Percentiles rank a stretch among this genome's conserved stretches.
phyloP scores from a whole-genome alignment of 345 rosid genomes.

The Sisymbrium irio region DNA sequence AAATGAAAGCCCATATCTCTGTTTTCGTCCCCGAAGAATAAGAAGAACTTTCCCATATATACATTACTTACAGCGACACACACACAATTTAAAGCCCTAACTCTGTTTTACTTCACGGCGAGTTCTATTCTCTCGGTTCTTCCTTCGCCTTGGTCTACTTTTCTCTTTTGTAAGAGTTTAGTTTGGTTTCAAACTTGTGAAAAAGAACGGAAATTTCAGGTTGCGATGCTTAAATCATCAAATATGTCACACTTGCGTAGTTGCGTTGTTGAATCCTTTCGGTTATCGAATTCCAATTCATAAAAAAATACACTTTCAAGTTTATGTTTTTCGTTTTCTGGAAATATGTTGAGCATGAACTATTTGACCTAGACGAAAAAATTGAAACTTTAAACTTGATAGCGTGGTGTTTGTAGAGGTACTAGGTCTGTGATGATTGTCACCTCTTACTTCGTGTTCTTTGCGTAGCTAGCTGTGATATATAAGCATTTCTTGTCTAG shows the following conservation, averaged over 20 bases:
- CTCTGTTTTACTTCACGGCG: not conserved
- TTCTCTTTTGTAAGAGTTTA: not conserved
- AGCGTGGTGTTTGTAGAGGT: not conserved
- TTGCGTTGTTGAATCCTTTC: not conserved
- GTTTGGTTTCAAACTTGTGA: not conserved
- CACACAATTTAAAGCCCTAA: slow-evolving; percentile 18
- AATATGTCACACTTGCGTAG: not conserved
- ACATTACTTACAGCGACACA: not conserved
- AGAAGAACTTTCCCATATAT: not conserved
- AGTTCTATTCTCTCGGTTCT: slow-evolving; percentile 6
- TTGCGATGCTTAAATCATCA: not conserved
- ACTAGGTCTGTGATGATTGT: not conserved
- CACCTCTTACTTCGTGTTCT: too few species aligned
- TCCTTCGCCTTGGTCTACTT: not conserved
- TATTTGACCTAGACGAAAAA: not conserved
- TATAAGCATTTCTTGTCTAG: too few species aligned
- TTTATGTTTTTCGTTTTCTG: not conserved
- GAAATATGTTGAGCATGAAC: not conserved
- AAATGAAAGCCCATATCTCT: not conserved
- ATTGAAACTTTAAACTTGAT: not conserved
- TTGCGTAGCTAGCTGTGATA: not conserved
- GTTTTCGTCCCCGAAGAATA: not conserved
- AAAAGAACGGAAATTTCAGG: not conserved
- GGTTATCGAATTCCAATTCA: slow-evolving; percentile 2
- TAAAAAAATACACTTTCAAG: not conserved